Conservation (phyloP, 805 yeast genomes). For the Middelhovenomyces tepae region DNA sequence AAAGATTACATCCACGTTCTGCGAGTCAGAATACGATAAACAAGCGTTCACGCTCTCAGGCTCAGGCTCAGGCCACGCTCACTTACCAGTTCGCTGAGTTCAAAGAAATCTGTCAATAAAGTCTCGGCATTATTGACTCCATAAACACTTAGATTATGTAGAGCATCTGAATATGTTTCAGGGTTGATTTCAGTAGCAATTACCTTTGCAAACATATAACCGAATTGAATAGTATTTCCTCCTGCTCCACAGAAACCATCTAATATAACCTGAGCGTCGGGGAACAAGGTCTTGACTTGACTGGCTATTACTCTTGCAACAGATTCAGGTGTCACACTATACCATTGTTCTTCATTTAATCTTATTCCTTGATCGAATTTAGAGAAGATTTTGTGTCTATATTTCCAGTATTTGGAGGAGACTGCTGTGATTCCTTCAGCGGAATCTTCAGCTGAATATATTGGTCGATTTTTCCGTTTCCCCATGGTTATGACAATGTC, state of each 20-base stretch:
- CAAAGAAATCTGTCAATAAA: constrained; percentile 43
- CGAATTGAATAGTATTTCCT: constrained; percentile 75
- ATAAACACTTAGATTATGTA: constrained; percentile 57
- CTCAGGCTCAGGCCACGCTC: background rate
- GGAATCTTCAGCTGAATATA: background rate
- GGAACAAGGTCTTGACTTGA: constrained; percentile 13
- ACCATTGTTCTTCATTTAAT: constrained; percentile 72
- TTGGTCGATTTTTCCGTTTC: background rate
- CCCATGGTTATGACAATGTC: background rate
- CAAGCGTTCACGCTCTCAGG: background rate
- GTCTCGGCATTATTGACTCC: constrained; percentile 43
- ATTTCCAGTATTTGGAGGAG: constrained; percentile 22
- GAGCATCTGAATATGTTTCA: constrained; percentile 19
- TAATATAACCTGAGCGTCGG: constrained; percentile 27
- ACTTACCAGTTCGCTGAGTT: constrained; percentile 14
- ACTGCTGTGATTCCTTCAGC: background rate
- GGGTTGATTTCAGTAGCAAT: constrained; percentile 21
- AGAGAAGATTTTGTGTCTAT: constrained; percentile 52
- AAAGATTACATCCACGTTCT: constrained; percentile 47
- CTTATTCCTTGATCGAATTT: constrained; percentile 58
- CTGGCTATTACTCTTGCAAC: constrained; percentile 43
- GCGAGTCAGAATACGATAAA: background rate
- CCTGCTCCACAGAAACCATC: constrained; percentile 87
- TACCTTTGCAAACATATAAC: constrained; percentile 27
- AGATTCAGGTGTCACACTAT: constrained; percentile 76